Base-by-base conservation (phyloP, 768 basidiomycete species). In the Podaxis sp. region DNA sequence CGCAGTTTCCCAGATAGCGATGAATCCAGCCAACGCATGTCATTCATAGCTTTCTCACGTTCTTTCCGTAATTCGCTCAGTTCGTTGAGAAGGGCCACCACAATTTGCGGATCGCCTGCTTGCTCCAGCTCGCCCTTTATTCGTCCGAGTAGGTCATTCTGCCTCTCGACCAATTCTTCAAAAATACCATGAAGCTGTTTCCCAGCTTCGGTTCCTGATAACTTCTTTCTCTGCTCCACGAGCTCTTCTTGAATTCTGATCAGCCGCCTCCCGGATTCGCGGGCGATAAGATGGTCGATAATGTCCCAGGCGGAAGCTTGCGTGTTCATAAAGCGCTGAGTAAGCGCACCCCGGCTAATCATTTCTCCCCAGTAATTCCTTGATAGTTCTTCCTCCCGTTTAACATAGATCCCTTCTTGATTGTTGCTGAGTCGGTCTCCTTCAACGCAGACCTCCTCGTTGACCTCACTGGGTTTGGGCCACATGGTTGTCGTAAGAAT, bases 401-500 rank as follows among this genome's bases (percentile, higher is more conserved):
- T 28, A 17, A 17, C n/a, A 22, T 13, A 48, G 11, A 58, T 22
- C 11, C 24, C 22, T 17, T 40, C 58, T 24, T 59, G 15, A 6
- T n/a, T 28, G 6, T 52, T 26, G 10, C 36, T 38, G 6, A 30
- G 28, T 30, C 6, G 0, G 0, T 17, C 38, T 3, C 13, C 5
- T 22, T 60, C 58, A 30, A 30, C 6, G 28, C 28, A 30, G 28
- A 30, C 6, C 28, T 30, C 28, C 7, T 6, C 28, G 4, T 30
- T 7, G 28, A 7, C 28, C 6, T 30, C 28, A 30, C 7, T 30
- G 7, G 28, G 28, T 7, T 30, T 30, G 17, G 58, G 37, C 66
- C 66, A 66, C 50, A 60, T 58, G 2, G 66, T 62, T 13, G 66
- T 61, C 44, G 50, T 53, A 30, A 66, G 54, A 30, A 62, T 57